Evolutionary conservation across 805 yeast species (phyloP).

Genomic region (Saccharomyces jurei): DNA sequence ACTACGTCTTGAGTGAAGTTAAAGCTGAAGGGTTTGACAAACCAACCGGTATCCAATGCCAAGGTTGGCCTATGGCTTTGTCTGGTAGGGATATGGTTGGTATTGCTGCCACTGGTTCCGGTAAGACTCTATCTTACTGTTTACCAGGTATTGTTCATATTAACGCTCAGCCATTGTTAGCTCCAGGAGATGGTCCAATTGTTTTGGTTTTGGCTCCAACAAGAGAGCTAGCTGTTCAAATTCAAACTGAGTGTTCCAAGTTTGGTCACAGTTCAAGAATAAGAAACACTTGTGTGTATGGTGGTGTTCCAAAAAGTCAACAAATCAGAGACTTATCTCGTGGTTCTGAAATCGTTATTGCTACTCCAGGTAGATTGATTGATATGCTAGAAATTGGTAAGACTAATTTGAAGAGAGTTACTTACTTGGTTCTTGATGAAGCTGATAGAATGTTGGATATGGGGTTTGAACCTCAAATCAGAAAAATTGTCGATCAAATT

Average conservation of each 20-base stretch:
- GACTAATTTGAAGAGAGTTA: conserved; percentile 92
- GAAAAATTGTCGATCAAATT: conserved; percentile 95
- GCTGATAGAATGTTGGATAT: conserved; percentile 99
- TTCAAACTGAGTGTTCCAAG: conserved; percentile 91
- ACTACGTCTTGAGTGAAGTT: conserved; percentile 82
- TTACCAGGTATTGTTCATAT: conserved; percentile 95
- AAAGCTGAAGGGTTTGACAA: conserved; percentile 84
- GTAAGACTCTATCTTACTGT: conserved; percentile 95
- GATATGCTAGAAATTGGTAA: conserved; percentile 94
- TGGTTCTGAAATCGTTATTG: conserved; percentile 93
- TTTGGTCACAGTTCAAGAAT: conserved; percentile 88
- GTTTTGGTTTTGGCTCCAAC: conserved; percentile 95
- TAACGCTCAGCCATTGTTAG: conserved; percentile 91
- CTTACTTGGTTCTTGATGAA: conserved; percentile 94
- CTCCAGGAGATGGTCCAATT: conserved; percentile 95
- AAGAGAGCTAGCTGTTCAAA: conserved; percentile 97
- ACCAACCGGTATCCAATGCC: conserved; percentile 97
- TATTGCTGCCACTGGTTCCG: conserved; percentile 98
- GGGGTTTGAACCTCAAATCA: conserved; percentile 99
- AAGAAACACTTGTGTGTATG: conserved; percentile 95
- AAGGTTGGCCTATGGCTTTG: conserved; percentile 99
- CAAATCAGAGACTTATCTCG: conserved; percentile 93
- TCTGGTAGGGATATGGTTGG: conserved; percentile 99
- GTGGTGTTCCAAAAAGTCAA: conserved; percentile 98
- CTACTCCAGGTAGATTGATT: conserved; percentile 97